phyloP scores from a whole-genome alignment of 768 basidiomycete species.

The Cyclocybe aegerita region DNA sequence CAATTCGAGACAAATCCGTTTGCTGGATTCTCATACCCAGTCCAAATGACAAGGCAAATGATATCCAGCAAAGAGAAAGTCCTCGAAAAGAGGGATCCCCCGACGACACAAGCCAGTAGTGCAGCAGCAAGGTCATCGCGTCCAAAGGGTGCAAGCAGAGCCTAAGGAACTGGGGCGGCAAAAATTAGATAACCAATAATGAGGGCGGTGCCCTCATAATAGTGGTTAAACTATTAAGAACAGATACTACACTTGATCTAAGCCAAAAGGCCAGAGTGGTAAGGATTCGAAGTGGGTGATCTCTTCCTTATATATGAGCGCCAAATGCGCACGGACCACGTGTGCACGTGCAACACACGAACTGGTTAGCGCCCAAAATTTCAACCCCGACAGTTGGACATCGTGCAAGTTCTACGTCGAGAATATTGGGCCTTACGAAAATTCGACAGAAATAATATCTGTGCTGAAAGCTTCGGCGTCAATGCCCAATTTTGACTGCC shows the following conservation, averaged over 20 bases:
- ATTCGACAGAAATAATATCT: too few relatives aligned
- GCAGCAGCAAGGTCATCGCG: slow-evolving; percentile 51
- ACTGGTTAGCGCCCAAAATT: too few relatives aligned
- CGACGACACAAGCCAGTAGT: slow-evolving; percentile 58
- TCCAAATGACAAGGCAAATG: slow-evolving; percentile 12
- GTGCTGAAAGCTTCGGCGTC: too few relatives aligned
- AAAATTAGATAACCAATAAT: slow-evolving; percentile 58
- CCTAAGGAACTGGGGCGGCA: slow-evolving; percentile 49
- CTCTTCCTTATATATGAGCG: slow-evolving; percentile 25
- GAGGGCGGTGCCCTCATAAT: slow-evolving; percentile 55
- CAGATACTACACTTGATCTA: slow-evolving; percentile 99
- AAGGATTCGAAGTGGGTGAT: slow-evolving; percentile 31
- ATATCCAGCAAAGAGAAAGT: slow-evolving; percentile 18
- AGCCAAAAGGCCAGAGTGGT: slow-evolving; percentile 96
- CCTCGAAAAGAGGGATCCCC: slow-evolving; percentile 36
- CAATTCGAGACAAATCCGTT: too few relatives aligned
- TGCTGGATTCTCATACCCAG: too few relatives aligned
- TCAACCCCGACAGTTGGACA: too few relatives aligned
- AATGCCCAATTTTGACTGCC: too few relatives aligned
- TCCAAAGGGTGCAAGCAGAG: slow-evolving; percentile 58
- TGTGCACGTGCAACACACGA: too few relatives aligned
- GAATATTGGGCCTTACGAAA: too few relatives aligned
- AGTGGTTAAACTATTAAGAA: slow-evolving; percentile 84
- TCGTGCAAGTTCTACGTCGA: too few relatives aligned
- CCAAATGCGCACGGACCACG: too few relatives aligned